A percentile compares a stretch with the other conserved stretches of the same genome.
Evolutionary conservation across 192 early-diverging fungal species (phyloP).

Genomic region (Backusella mclennaniae): DNA sequence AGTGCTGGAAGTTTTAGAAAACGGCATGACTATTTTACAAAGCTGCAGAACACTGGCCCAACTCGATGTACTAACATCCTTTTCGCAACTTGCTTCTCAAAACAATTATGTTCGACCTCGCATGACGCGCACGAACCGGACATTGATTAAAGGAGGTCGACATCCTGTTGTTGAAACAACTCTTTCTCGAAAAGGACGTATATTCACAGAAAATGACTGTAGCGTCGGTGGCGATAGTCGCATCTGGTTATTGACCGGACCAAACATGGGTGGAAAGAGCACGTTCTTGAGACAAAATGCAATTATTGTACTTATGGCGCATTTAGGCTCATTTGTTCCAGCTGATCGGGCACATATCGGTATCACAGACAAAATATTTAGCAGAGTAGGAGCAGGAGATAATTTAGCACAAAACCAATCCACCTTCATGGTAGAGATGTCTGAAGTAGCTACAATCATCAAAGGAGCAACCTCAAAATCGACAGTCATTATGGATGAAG

Average conservation of each 20-base stretch:
- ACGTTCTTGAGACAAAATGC: conserved; percentile 85
- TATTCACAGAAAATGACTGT: conserved; percentile 72
- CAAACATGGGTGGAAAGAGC: conserved; percentile 94
- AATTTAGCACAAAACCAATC: conserved; percentile 36
- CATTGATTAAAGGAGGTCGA: conserved; percentile 44
- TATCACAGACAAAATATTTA: conserved; percentile 51
- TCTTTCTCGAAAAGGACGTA: conserved; percentile 16
- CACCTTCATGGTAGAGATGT: conserved; percentile 87
- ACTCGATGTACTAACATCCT: conserved; percentile 64
- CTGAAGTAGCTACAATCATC: conserved; percentile 81
- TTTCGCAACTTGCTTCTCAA: conserved; percentile 53
- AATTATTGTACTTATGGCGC: conserved; percentile 78
- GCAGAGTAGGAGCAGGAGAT: conserved; percentile 28
- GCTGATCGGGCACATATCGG: conserved; percentile 76
- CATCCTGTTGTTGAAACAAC: conserved; percentile 74
- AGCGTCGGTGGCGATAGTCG: conserved; percentile 44
- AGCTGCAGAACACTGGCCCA: conserved; percentile 64
- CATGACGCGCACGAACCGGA: conserved; percentile 7
- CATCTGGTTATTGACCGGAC: conserved; percentile 82
- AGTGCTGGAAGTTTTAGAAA: conserved; percentile 41
- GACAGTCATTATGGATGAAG: conserved; percentile 89
- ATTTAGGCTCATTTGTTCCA: conserved; percentile 83
- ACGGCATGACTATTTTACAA: conserved; percentile 53
- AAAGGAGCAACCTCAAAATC: conserved; percentile 64
- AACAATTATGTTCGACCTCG: conserved; percentile 56